These are phyloP conservation scores for Pseudonitzschia delicatissima DNA, from an alignment of 108 stramenopile genomes.

Conservation along the genomic window DNA sequence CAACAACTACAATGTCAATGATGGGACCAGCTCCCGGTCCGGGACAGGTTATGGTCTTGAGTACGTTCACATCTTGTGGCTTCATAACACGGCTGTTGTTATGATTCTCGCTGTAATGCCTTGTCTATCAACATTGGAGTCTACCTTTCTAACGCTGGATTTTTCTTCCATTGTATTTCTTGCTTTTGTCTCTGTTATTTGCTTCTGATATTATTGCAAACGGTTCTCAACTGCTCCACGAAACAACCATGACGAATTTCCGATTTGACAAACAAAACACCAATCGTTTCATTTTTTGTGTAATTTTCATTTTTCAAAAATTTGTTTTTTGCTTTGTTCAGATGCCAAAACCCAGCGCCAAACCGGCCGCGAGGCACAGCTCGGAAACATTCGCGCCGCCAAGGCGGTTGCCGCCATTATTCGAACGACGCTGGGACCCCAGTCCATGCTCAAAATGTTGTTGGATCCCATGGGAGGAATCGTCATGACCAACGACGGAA, in stretches of 20 bases:
- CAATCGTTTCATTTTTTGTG: neutral
- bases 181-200: neutral
- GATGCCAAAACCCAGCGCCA: constrained; percentile 95
- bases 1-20: neutral
- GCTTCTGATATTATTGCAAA: neutral
- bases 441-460: constrained; percentile 99
- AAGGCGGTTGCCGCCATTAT: constrained; percentile 96
- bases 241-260: neutral
- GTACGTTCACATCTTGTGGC: constrained; percentile 54
- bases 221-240: neutral
- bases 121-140: too few relatives aligned
- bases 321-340: constrained; percentile 21
- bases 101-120: too few relatives aligned
- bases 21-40: constrained; percentile 32
- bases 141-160: too few relatives aligned
- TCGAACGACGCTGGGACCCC: constrained; percentile 96
- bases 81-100: neutral
- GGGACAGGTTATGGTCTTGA: constrained; percentile 83
- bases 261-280: too few relatives aligned
- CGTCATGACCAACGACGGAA: constrained; percentile 99
- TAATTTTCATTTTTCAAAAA: neutral
- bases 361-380: constrained; percentile 95
- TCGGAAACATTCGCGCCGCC: constrained; percentile 96
- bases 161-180: neutral
- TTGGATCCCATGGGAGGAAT: constrained; percentile 99